Evolutionary conservation across 371 early-diverging fungal species (phyloP).

Genomic region (Mucor plumbeus): DNA sequence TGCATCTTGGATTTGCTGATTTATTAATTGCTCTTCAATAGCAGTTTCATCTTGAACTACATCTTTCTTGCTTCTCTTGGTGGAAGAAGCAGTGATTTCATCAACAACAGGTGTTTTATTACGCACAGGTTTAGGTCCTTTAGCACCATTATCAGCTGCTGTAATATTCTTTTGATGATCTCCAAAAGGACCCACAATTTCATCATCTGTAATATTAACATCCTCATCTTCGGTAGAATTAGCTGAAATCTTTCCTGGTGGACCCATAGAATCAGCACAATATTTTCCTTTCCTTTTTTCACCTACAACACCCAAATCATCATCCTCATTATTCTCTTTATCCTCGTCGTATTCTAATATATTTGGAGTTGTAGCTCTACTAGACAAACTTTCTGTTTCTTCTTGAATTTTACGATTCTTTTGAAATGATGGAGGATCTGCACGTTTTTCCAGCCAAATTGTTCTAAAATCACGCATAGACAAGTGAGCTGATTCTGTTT

Average conservation of each 20-base stretch:
- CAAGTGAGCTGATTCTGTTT: conserved; percentile 89
- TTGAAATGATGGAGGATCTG: conserved; percentile 91
- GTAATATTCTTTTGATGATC: neutral
- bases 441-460: conserved; percentile 86
- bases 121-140: neutral
- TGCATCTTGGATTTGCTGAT: conserved; percentile 13
- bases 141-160: conserved; percentile 3
- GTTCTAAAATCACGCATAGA: conserved; percentile 89
- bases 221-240: neutral
- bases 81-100: no score
- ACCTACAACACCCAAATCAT: conserved; percentile 1
- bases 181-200: conserved; percentile 2
- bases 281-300: neutral
- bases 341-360: neutral
- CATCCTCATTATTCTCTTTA: conserved; percentile 7
- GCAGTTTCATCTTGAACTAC: neutral
- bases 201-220: neutral
- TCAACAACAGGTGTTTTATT: neutral
- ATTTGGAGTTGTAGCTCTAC: neutral
- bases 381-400: conserved; percentile 24
- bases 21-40: neutral
- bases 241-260: neutral
- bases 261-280: neutral
- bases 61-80: neutral
- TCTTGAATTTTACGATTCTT: conserved; percentile 54